Percentiles rank a stretch among this genome's conserved stretches.
These are phyloP conservation scores for Aspergillus mulundensis DNA, from an alignment of 495 filamentous ascomycete genomes.

Conservation along the genomic window DNA sequence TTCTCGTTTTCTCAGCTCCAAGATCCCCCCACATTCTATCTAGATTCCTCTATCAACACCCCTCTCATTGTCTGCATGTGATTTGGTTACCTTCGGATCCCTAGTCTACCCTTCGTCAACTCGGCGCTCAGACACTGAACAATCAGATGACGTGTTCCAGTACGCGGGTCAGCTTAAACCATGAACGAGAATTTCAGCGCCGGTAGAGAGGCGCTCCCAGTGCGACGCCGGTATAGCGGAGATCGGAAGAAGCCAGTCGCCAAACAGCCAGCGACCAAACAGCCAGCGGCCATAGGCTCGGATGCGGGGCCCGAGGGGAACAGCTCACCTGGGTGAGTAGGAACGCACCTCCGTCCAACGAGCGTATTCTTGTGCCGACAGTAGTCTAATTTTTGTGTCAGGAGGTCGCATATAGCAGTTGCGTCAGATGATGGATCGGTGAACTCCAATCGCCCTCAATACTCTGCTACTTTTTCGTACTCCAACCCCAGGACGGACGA, in stretches of 20 bases:
- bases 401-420: slow-evolving; percentile 18
- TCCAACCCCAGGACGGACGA: slow-evolving; percentile 22
- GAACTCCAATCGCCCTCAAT: slow-evolving; percentile 21
- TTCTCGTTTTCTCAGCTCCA: neutral
- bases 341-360: neutral
- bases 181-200: slow-evolving; percentile 20
- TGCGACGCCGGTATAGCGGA: slow-evolving; percentile 12
- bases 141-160: slow-evolving; percentile 25
- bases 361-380: neutral
- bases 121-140: slow-evolving; percentile 6
- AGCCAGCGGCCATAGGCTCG: neutral
- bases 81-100: neutral
- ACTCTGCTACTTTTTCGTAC: slow-evolving; percentile 22
- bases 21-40: neutral
- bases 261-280: neutral
- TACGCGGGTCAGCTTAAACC: slow-evolving; percentile 11
- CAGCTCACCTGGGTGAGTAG: slow-evolving; percentile 16
- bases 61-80: neutral
- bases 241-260: neutral
- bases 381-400: slow-evolving; percentile 6
- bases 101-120: neutral
- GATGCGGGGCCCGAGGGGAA: neutral
- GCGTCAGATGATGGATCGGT: slow-evolving; percentile 23
- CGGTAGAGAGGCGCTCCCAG: slow-evolving; percentile 16
- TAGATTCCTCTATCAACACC: neutral